Conservation (phyloP, 257 asterid genomes). For the Haberlea rhodopensis region DNA sequence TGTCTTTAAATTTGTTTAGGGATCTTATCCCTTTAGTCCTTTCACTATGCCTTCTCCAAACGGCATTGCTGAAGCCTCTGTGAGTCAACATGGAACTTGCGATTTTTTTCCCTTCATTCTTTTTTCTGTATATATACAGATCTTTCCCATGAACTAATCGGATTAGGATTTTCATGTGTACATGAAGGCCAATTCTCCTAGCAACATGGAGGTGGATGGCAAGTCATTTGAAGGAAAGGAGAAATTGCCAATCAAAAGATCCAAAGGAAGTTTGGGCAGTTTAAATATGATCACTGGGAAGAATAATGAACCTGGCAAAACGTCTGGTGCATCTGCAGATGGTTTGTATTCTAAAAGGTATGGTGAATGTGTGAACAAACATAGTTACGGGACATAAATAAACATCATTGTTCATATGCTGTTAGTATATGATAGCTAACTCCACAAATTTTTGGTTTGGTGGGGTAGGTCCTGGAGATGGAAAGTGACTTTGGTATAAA, state of each 20-base stretch:
- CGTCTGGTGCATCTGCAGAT: constrained; percentile 66
- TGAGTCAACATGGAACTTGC: constrained; percentile 40
- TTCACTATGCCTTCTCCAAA: constrained; percentile 79
- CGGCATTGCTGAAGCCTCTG: constrained; percentile 77
- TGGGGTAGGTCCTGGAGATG: not conserved
- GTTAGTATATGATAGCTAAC: constrained; percentile 3
- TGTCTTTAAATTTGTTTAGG: constrained; percentile 41
- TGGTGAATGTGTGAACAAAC: constrained; percentile 3
- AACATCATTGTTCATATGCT: not conserved
- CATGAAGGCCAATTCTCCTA: constrained; percentile 55
- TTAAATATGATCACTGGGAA: constrained; percentile 82
- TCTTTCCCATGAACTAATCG: constrained; percentile 1
- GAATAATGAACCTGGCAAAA: constrained; percentile 59
- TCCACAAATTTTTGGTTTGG: not conserved
- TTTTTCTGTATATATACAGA: not conserved
- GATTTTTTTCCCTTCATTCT: not conserved
- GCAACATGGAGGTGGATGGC: constrained; percentile 67
- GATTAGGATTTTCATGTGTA: constrained; percentile 1
- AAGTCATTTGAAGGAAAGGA: constrained; percentile 78
- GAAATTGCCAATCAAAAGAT: constrained; percentile 88
- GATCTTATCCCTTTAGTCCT: constrained; percentile 60
- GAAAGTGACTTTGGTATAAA: not conserved
- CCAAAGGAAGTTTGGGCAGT: constrained; percentile 86
- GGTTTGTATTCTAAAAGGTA: constrained; percentile 78
- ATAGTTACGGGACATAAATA: constrained; percentile 8